Evolutionary conservation across 2,329 filamentous ascomycete species (phyloP).

Genomic region (Ustulina deusta): DNA sequence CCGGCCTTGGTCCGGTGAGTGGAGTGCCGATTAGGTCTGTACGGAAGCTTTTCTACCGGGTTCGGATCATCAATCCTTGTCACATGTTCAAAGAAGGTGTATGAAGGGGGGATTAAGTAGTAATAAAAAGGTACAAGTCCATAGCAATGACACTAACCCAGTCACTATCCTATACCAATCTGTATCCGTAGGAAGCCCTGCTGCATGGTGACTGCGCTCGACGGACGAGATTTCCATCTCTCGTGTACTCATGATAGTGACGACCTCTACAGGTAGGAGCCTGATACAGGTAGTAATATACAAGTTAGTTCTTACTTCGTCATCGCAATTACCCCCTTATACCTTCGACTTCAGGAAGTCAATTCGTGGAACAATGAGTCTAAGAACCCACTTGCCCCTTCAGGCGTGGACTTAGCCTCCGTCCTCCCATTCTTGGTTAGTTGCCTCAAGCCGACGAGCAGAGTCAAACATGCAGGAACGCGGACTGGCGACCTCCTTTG

Average conservation of each 20-base stretch:
- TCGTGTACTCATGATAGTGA: not conserved
- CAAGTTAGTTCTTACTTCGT: not conserved
- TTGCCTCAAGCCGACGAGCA: constrained; percentile 9
- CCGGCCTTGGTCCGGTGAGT: constrained; percentile 23
- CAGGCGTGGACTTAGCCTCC: constrained; percentile 32
- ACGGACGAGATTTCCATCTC: not conserved
- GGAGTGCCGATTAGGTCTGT: constrained; percentile 28
- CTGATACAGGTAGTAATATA: not conserved
- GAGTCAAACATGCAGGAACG: constrained; percentile 22
- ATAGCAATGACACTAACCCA: not conserved
- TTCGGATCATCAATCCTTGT: constrained; percentile 8
- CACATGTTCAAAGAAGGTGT: constrained; percentile 11
- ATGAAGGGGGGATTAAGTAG: not conserved
- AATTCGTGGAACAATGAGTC: constrained; percentile 36
- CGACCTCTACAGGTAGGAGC: not conserved
- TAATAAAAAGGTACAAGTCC: not conserved
- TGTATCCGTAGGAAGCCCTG: not conserved
- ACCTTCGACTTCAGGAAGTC: constrained; percentile 2
- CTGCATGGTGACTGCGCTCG: not conserved
- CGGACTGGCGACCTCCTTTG: constrained; percentile 37
- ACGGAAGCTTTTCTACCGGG: constrained; percentile 34
- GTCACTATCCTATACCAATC: not conserved
- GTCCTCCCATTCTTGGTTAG: constrained; percentile 38
- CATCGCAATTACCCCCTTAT: constrained; percentile 17
- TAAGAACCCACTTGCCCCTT: constrained; percentile 34